Evolutionary conservation across 768 basidiomycete genomes (phyloP).

Genomic region (Albatrellus ellisii): DNA sequence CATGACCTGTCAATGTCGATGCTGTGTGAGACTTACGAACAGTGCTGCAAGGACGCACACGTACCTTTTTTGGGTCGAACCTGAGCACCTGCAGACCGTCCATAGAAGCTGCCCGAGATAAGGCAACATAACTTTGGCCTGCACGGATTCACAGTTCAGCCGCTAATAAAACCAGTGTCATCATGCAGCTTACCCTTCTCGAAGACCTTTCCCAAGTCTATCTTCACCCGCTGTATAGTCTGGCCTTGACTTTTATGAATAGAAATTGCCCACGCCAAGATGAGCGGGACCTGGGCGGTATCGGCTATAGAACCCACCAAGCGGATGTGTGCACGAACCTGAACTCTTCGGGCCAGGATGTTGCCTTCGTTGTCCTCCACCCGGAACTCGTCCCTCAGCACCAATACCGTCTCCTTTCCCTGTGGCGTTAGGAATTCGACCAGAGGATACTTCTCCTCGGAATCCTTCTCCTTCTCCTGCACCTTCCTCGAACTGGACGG

Average conservation of each 20-base stretch:
- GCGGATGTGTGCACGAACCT: constrained; percentile 18
- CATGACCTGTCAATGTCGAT: constrained; percentile 21
- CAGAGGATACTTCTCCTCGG: constrained; percentile 28
- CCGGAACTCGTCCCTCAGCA: constrained; percentile 38
- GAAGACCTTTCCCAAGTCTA: constrained; percentile 55
- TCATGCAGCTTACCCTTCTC: constrained; percentile 35
- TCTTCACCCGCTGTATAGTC: constrained; percentile 50
- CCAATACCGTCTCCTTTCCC: constrained; percentile 32
- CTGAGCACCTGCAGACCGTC: constrained; percentile 40
- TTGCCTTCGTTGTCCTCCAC: constrained; percentile 40
- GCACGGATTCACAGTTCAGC: neutral
- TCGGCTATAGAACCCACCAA: neutral
- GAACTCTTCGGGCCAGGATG: constrained; percentile 32
- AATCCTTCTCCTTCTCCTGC: constrained; percentile 16
- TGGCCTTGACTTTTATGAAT: constrained; percentile 75
- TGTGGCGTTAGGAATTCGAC: constrained; percentile 32
- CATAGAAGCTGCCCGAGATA: constrained; percentile 39
- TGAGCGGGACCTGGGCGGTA: constrained; percentile 44
- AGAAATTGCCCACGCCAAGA: constrained; percentile 66
- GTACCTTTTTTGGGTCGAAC: constrained; percentile 39
- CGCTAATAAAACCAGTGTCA: neutral
- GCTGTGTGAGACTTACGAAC: neutral
- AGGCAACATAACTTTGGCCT: constrained; percentile 37
- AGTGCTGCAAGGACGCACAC: neutral
- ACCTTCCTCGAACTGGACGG: neutral